Evolutionary conservation across 768 basidiomycete genomes (phyloP).

Genomic region (Boletellus ananas): DNA sequence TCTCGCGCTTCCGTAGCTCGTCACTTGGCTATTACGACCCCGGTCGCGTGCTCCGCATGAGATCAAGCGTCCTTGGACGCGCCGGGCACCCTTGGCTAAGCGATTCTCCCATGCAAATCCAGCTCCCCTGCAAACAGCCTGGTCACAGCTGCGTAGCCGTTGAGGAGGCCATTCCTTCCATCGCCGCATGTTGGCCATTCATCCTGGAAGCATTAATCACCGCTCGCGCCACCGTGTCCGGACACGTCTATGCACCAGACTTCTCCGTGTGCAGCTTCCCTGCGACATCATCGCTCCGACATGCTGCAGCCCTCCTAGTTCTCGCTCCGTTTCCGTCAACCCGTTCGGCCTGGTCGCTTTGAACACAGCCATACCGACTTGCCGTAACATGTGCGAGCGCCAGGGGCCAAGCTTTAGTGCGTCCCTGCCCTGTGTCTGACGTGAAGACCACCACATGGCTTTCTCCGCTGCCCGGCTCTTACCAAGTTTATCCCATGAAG

Average conservation of each 20-base stretch:
- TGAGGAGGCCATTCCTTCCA: constrained; percentile 19
- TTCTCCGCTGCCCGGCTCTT: neutral
- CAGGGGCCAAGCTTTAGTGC: neutral
- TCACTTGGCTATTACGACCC: constrained; percentile 15
- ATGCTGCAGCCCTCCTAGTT: constrained; percentile 10
- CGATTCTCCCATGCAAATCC: constrained; percentile 30
- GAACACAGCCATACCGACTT: neutral
- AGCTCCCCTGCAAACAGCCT: constrained; percentile 7
- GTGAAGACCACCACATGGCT: neutral
- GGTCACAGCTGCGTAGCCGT: constrained; percentile 4
- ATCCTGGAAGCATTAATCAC: constrained; percentile 30
- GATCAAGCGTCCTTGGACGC: constrained; percentile 8
- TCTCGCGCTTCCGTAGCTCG: constrained; percentile 14
- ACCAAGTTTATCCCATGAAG: constrained; percentile 3
- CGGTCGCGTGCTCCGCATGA: constrained; percentile 19
- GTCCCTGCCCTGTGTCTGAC: neutral
- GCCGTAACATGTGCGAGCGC: neutral
- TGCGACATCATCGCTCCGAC: constrained; percentile 28
- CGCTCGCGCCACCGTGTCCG: constrained; percentile 26
- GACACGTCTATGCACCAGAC: constrained; percentile 15
- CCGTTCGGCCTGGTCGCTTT: neutral
- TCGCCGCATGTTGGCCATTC: constrained; percentile 23
- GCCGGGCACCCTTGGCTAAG: neutral
- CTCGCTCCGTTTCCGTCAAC: constrained; percentile 17
- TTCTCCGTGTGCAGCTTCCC: constrained; percentile 22